Base-by-base conservation (phyloP, 2,329 filamentous ascomycete species). In the Cladosporium velox region DNA sequence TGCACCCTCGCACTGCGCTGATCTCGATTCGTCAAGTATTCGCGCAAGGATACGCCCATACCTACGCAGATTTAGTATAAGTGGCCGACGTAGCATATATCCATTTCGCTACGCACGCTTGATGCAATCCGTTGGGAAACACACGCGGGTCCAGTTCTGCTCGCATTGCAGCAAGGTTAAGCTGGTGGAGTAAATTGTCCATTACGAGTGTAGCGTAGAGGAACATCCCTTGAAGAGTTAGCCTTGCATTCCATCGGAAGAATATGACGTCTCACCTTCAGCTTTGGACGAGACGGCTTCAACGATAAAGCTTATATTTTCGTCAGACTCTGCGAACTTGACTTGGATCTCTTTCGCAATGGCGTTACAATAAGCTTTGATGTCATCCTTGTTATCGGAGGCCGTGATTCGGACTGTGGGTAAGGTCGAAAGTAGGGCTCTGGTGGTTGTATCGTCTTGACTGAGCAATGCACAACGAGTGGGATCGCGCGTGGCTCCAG, bases 181-280 rank as follows among this genome's bases (percentile, higher is more conserved):
- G 18, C 38, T 68, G 67, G 2, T 54, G 18, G 2, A 26, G 26
- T 1, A 68, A 32, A 54, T 68, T 67, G 11, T 67, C 41, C 65
- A 68, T 68, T 4, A 68, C 65, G 14, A 68, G 44, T n/a, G n/a
- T 55, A 10, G 67, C 67, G 49, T 62, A 67, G 6, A 68, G 54
- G 38, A 68, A 68, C 67, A 68, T 68, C 6, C 67, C 67, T 59
- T 38, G 21, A n/a, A 15, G n/a, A 49, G 12, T 21, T 5, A 51
- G 47, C 47, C 14, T 24, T 51, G 15, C 47, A 51, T 8, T 14
- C 2, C 47, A 24, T 14, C 1, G 15, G 8, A 26, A 24, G 24
- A 24, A 51, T 1, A 12, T n/a, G n/a, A n/a, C n/a, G n/a, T n/a
- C 59, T 49, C 26, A 34, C 52, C 52, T n/a, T 55, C 30, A 21